phyloP scores from a whole-genome alignment of 2,329 filamentous ascomycete genomes.

The Colletotrichum sp. region DNA sequence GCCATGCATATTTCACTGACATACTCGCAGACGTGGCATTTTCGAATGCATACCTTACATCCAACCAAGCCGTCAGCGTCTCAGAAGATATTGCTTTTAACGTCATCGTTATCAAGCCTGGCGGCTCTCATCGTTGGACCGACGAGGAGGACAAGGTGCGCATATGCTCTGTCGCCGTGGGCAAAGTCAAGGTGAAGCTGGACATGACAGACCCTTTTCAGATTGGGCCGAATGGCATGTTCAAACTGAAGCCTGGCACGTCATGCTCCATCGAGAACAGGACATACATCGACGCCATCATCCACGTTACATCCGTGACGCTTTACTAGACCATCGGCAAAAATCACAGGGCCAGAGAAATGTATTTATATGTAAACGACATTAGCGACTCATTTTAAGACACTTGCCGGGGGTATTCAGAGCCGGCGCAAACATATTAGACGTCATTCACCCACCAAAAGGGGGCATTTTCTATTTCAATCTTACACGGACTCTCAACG shows the following conservation, averaged over 20 bases:
- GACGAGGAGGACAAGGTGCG: conserved; percentile 35
- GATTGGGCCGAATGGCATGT: conserved; percentile 49
- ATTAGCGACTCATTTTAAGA: background rate
- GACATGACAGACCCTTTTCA: conserved; percentile 38
- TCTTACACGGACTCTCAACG: background rate
- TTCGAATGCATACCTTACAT: conserved; percentile 46
- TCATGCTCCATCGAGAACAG: conserved; percentile 45
- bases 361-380: background rate
- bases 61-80: conserved; percentile 38
- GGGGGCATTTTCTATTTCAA: background rate
- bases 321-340: background rate
- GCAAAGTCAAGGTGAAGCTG: conserved; percentile 45
- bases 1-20: background rate
- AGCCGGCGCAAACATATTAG: background rate
- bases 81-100: conserved; percentile 45
- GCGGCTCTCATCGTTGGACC: conserved; percentile 35
- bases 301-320: conserved; percentile 44
- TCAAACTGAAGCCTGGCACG: conserved; percentile 44
- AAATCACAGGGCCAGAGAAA: background rate
- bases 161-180: conserved; percentile 43
- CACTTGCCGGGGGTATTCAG: background rate
- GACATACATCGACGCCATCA: conserved; percentile 47
- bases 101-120: conserved; percentile 44
- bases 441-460: background rate
- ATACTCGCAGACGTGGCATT: conserved; percentile 43